Conservation (phyloP, 768 basidiomycete genomes). For the Termitomyces sp. region DNA sequence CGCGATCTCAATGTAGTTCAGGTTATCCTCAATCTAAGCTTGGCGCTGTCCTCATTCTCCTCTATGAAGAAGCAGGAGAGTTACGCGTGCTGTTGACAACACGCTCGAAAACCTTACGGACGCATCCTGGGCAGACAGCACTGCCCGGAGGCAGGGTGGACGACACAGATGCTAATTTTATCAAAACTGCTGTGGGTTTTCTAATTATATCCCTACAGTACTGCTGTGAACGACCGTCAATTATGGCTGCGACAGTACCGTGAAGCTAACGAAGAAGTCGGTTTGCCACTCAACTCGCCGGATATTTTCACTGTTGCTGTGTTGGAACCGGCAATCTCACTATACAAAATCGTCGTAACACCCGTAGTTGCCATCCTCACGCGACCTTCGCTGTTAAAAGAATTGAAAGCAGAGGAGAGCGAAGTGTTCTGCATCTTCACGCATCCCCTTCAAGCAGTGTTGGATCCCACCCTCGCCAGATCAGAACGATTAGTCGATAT, state of each 20-base stretch:
- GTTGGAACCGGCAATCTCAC: slow-evolving; percentile 63
- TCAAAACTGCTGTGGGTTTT: slow-evolving; percentile 62
- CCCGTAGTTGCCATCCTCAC: slow-evolving; percentile 73
- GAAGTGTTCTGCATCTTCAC: slow-evolving; percentile 81
- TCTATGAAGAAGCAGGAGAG: slow-evolving; percentile 65
- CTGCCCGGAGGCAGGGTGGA: slow-evolving; percentile 81
- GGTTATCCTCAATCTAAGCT: slow-evolving; percentile 35
- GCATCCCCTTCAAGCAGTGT: slow-evolving; percentile 68
- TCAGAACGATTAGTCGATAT: slow-evolving; percentile 43
- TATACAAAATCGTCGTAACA: slow-evolving; percentile 65
- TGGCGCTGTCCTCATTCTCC: slow-evolving; percentile 73
- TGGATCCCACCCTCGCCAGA: slow-evolving; percentile 52
- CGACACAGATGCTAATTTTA: slow-evolving; percentile 51
- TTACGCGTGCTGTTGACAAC: slow-evolving; percentile 82
- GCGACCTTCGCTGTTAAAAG: slow-evolving; percentile 41
- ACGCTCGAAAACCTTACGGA: slow-evolving; percentile 66
- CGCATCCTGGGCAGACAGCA: slow-evolving; percentile 79
- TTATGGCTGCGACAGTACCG: slow-evolving; percentile 44
- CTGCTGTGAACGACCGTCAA: not conserved
- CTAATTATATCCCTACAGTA: not conserved
- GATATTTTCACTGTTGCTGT: slow-evolving; percentile 54
- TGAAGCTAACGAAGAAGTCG: slow-evolving; percentile 86
- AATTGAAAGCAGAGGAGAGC: slow-evolving; percentile 47
- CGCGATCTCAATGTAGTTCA: slow-evolving; percentile 18
- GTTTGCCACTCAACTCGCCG: slow-evolving; percentile 50